Percentiles rank a stretch among this genome's conserved stretches.
These are phyloP conservation scores for Amyloporia xantha DNA, from an alignment of 768 basidiomycete genomes.

Conservation along the genomic window DNA sequence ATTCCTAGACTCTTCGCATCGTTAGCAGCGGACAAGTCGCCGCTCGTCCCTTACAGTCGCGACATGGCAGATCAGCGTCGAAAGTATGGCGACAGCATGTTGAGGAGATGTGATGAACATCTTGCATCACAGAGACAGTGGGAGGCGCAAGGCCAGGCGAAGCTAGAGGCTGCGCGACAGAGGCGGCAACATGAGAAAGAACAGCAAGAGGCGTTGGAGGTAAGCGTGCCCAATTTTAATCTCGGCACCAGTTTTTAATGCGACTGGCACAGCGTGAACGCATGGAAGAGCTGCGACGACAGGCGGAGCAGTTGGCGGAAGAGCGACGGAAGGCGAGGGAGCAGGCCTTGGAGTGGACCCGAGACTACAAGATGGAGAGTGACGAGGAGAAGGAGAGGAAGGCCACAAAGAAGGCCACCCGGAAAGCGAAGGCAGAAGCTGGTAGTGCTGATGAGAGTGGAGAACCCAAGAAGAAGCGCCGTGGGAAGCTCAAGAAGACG, in stretches of 20 bases:
- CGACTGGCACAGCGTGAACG: conserved; percentile 54
- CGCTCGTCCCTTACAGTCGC: conserved; percentile 70
- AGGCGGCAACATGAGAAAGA: conserved; percentile 77
- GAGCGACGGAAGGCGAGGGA: conserved; percentile 70
- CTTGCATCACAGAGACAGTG: conserved; percentile 61
- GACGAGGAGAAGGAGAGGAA: conserved; percentile 73
- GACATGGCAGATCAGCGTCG: conserved; percentile 87
- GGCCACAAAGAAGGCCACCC: conserved; percentile 42
- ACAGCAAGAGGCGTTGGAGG: conserved; percentile 58
- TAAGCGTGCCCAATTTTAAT: conserved; percentile 24
- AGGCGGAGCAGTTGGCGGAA: conserved; percentile 76
- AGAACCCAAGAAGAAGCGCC: conserved; percentile 67
- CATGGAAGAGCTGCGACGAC: conserved; percentile 55
- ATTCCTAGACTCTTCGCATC: conserved; percentile 69
- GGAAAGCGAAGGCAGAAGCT: conserved; percentile 44
- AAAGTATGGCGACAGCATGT: conserved; percentile 83
- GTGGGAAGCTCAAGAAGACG: conserved; percentile 60
- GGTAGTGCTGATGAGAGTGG: conserved; percentile 32
- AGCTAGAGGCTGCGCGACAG: conserved; percentile 69
- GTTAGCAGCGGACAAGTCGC: conserved; percentile 65
- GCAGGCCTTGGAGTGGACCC: conserved; percentile 73
- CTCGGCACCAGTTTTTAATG: neutral
- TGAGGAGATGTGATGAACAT: conserved; percentile 78
- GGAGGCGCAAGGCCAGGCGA: conserved; percentile 66
- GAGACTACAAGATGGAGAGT: conserved; percentile 57